Percentiles rank a stretch among this genome's conserved stretches.
These are phyloP conservation scores for Baudoinia panamericana DNA, from an alignment of 495 filamentous ascomycete genomes.

Conservation along the genomic window DNA sequence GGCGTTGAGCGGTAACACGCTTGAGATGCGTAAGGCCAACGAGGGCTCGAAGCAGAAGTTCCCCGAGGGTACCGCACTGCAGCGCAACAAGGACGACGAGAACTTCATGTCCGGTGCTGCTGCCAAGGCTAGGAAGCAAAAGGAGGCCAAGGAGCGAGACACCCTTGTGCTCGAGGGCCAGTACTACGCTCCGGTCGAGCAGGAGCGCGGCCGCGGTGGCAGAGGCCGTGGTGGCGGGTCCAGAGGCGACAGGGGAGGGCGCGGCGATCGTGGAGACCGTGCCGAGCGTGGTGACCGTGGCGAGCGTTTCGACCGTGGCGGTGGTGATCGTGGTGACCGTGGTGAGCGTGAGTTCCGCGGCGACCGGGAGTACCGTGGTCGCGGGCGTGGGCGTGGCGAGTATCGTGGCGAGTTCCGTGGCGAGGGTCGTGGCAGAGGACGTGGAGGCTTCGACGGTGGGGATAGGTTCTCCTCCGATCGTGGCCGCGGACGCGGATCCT, in stretches of 20 bases:
- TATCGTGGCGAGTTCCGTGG: conserved; percentile 17
- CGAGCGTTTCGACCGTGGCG: conserved; percentile 27
- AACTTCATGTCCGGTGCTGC: conserved; percentile 60
- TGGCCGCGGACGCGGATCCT: conserved; percentile 16
- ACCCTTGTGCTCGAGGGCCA: conserved; percentile 65
- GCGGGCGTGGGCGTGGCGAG: not conserved
- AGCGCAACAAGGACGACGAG: conserved; percentile 56
- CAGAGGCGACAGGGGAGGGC: conserved; percentile 30
- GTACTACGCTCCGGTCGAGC: conserved; percentile 21
- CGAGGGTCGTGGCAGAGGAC: no score
- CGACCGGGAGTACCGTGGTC: no score
- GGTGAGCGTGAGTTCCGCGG: conserved; percentile 10
- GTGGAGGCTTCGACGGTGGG: no score
- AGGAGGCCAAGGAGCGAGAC: conserved; percentile 86
- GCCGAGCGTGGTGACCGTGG: conserved; percentile 24
- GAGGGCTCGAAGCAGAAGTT: conserved; percentile 87
- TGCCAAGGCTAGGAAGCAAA: conserved; percentile 78
- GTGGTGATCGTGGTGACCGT: conserved; percentile 3
- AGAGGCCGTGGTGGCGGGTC: conserved; percentile 24
- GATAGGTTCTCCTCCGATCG: no score
- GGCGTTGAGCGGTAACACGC: conserved; percentile 46
- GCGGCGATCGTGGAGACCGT: conserved; percentile 27
- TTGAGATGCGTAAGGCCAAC: conserved; percentile 73
- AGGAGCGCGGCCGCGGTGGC: conserved; percentile 22
- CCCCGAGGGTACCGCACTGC: conserved; percentile 66